Evolutionary conservation across 148 eudicot species (phyloP).

Genomic region (Cornus kousa): DNA sequence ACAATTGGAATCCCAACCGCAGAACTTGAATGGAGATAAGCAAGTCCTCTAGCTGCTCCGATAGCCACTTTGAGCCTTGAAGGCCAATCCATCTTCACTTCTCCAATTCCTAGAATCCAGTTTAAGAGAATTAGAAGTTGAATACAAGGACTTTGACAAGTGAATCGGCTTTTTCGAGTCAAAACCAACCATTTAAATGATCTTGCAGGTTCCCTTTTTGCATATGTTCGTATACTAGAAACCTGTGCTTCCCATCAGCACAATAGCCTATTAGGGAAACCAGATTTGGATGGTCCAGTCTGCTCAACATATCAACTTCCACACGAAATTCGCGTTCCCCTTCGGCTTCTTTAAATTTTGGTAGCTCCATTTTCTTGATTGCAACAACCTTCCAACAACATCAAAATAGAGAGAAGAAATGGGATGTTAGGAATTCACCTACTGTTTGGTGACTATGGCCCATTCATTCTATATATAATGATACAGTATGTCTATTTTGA

Average conservation of each 20-base stretch:
- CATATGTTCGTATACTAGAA: slow-evolving; percentile 90
- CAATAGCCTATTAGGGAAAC: slow-evolving; percentile 89
- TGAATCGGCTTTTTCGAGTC: neutral
- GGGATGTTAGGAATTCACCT: neutral
- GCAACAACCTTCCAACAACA: slow-evolving; percentile 66
- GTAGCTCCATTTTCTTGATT: slow-evolving; percentile 94
- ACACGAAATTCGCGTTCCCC: slow-evolving; percentile 94
- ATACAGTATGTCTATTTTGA: neutral
- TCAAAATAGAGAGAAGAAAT: neutral
- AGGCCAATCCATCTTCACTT: slow-evolving; percentile 86
- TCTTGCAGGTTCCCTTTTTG: slow-evolving; percentile 88
- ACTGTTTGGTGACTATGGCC: neutral
- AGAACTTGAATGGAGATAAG: slow-evolving; percentile 90
- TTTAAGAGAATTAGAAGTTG: slow-evolving; percentile 6
- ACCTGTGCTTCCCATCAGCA: slow-evolving; percentile 85
- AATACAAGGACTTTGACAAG: neutral
- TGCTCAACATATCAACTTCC: slow-evolving; percentile 91
- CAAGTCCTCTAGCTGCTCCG: slow-evolving; percentile 95
- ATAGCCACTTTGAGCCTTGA: slow-evolving; percentile 86
- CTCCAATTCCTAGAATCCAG: slow-evolving; percentile 41
- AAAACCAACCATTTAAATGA: slow-evolving; percentile 61
- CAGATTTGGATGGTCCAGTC: slow-evolving; percentile 88
- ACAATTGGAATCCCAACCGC: slow-evolving; percentile 90
- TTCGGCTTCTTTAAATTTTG: slow-evolving; percentile 70
- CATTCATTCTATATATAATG: neutral